Conservation (phyloP, 2,329 filamentous ascomycete species). For the Xylaria sp. region DNA sequence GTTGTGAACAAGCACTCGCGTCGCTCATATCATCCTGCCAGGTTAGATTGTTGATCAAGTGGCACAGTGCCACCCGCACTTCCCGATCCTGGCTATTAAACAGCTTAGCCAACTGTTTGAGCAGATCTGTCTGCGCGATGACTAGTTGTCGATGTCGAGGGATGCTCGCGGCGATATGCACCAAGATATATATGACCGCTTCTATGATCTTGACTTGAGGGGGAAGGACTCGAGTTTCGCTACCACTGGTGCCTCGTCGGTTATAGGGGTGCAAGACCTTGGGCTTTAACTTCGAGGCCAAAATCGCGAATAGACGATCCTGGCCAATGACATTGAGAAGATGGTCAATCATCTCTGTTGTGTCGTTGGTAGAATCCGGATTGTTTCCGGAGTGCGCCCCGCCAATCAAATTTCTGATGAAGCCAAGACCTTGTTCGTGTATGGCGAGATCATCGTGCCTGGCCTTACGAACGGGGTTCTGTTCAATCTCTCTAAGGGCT, state of each 20-base stretch:
- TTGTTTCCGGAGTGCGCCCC: constrained; percentile 62
- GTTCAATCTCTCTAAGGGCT: constrained; percentile 71
- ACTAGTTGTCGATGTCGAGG: constrained; percentile 82
- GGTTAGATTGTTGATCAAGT: constrained; percentile 86
- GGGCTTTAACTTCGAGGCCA: constrained; percentile 80
- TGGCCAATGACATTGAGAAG: constrained; percentile 81
- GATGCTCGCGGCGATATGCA: constrained; percentile 86
- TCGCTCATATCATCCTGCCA: constrained; percentile 82
- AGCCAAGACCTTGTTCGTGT: constrained; percentile 89
- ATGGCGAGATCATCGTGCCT: constrained; percentile 83
- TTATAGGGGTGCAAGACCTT: constrained; percentile 65
- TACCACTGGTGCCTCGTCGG: constrained; percentile 51
- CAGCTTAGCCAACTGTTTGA: constrained; percentile 77
- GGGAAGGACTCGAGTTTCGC: constrained; percentile 63
- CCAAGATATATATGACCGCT: constrained; percentile 82
- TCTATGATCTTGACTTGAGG: constrained; percentile 77
- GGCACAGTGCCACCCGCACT: constrained; percentile 82
- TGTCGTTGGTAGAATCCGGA: constrained; percentile 62
- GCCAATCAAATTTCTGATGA: constrained; percentile 89
- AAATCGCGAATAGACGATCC: constrained; percentile 81
- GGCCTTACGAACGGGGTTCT: constrained; percentile 73
- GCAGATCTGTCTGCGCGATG: constrained; percentile 78
- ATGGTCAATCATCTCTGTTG: constrained; percentile 83
- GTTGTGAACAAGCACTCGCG: constrained; percentile 69
- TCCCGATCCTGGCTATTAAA: constrained; percentile 78